These are phyloP conservation scores for Vaucheria bursata DNA, from an alignment of 352 stramenopile species.

Conservation along the genomic window DNA sequence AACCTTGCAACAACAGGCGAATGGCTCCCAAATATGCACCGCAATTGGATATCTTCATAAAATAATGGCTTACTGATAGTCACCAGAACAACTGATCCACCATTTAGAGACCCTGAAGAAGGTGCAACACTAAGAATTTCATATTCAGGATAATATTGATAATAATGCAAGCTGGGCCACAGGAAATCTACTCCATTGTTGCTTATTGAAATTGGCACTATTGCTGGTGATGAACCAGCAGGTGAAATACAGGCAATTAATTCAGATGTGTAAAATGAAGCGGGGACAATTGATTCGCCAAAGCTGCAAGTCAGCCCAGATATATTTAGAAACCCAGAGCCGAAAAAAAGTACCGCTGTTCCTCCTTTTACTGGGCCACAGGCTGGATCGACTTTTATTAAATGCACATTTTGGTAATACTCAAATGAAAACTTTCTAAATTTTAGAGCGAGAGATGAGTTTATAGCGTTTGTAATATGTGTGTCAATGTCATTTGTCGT, in stretches of 20 bases:
- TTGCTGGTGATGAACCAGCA: background rate
- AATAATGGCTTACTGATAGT: background rate
- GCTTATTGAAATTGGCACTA: background rate
- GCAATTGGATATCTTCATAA: background rate
- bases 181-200: background rate
- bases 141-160: background rate
- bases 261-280: background rate
- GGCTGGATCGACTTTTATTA: background rate
- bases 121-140: background rate
- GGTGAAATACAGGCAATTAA: background rate
- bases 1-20: background rate
- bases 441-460: too few relatives aligned
- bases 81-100: background rate
- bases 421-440: too few relatives aligned
- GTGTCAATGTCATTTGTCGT: too few relatives aligned
- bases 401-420: too few relatives aligned
- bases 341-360: slow-evolving; percentile 25
- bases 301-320: slow-evolving; percentile 29
- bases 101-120: background rate
- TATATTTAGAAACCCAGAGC: slow-evolving; percentile 20
- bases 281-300: slow-evolving; percentile 1
- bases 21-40: background rate
- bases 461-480: too few relatives aligned
- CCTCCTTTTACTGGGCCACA: slow-evolving; percentile 9
- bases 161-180: background rate